These are phyloP conservation scores for Nicotiana obtusifolia DNA, from an alignment of 257 asterid species.

Conservation along the genomic window DNA sequence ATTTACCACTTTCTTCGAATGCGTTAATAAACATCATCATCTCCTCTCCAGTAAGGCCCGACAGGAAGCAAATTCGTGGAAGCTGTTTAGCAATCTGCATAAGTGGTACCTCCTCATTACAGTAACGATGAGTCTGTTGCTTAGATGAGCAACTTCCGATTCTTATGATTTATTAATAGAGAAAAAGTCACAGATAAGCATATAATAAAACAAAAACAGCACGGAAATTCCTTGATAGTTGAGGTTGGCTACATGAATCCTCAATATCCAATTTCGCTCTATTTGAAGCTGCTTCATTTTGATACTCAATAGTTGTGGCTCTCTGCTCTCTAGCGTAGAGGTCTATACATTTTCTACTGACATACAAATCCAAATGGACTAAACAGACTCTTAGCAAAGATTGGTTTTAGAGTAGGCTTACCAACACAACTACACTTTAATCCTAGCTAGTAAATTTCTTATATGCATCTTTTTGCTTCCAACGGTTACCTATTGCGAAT, in stretches of 20 bases:
- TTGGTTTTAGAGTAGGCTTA: too few relatives aligned
- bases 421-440: too few relatives aligned
- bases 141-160: neutral
- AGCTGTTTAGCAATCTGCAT: constrained; percentile 68
- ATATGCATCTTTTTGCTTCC: too few relatives aligned
- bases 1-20: constrained; percentile 78
- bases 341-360: neutral
- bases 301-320: neutral
- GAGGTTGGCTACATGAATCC: neutral
- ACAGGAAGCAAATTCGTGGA: constrained; percentile 83
- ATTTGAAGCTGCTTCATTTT: neutral
- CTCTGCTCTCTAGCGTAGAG: neutral
- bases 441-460: too few relatives aligned
- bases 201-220: neutral
- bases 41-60: constrained; percentile 97
- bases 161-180: neutral
- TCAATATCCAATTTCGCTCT: neutral
- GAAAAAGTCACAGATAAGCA: neutral
- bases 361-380: neutral
- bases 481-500: too few relatives aligned
- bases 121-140: neutral
- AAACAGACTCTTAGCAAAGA: too few relatives aligned
- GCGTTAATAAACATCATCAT: constrained; percentile 95
- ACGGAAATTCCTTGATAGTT: neutral
- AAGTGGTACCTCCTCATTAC: neutral